A percentile compares a stretch with the other conserved stretches of the same genome.
Evolutionary conservation across 441 rosid species (phyloP).

Genomic region (Erodium chrysanthum): DNA sequence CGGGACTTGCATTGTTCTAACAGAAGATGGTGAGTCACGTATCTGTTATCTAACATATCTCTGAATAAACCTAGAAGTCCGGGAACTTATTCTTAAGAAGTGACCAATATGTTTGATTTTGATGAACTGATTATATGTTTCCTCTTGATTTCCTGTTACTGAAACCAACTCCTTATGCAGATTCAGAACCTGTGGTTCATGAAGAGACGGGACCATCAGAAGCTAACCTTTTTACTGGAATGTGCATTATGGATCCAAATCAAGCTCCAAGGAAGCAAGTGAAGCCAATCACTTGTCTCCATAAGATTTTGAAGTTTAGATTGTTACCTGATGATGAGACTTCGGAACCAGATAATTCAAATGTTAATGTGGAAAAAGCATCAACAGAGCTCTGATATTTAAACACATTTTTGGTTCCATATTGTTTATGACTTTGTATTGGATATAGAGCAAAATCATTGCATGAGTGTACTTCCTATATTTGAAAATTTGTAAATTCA

Average conservation of each 20-base stretch:
- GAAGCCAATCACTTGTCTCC: constrained; percentile 45
- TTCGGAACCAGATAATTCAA: constrained; percentile 8
- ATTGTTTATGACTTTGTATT: not conserved
- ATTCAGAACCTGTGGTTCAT: constrained; percentile 26
- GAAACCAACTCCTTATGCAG: constrained; percentile 21
- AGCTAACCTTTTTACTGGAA: constrained; percentile 35
- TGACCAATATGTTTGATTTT: no score
- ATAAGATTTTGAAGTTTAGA: constrained; percentile 55
- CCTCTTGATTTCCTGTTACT: not conserved
- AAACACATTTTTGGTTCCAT: not conserved
- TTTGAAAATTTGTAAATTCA: no score
- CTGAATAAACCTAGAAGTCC: no score
- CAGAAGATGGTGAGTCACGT: constrained; percentile 37
- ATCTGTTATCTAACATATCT: no score
- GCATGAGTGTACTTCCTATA: no score
- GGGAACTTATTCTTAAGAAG: no score
- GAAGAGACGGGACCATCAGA: constrained; percentile 49
- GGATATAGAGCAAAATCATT: no score
- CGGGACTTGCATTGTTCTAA: constrained; percentile 46
- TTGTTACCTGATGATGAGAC: constrained; percentile 29
- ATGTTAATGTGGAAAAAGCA: not conserved
- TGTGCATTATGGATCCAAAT: constrained; percentile 33
- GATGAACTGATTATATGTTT: no score
- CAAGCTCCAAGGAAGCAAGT: constrained; percentile 38
- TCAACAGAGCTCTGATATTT: not conserved